A percentile compares a stretch with the other conserved stretches of the same genome.
Conservation (phyloP, 2,329 filamentous ascomycete genomes). For the Fusarium torreyae region DNA sequence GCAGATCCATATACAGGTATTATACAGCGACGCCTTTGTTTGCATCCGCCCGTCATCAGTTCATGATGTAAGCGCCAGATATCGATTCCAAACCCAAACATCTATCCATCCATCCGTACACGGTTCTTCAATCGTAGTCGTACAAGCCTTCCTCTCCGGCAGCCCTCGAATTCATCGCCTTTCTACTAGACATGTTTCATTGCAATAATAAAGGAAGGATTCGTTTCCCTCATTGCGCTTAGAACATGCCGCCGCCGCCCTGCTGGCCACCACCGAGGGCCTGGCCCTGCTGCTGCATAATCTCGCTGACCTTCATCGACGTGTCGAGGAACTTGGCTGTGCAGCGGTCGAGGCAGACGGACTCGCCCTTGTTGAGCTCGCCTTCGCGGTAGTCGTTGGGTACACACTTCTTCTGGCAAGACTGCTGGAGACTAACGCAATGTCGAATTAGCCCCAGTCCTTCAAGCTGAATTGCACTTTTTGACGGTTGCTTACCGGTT, state of each 20-base stretch:
- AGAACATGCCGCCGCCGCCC: constrained; percentile 55
- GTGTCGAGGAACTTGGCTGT: constrained; percentile 99
- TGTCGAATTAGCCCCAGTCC: background rate
- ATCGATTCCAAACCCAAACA: constrained; percentile 39
- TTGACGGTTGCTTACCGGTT: constrained; percentile 78
- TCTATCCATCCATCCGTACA: constrained; percentile 27
- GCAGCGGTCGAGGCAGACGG: constrained; percentile 97
- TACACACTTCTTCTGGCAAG: constrained; percentile 95
- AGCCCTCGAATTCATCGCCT: background rate
- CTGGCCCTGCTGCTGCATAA: constrained; percentile 91
- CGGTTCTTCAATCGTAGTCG: constrained; percentile 35
- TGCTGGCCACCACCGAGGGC: constrained; percentile 67
- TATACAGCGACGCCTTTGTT: constrained; percentile 45
- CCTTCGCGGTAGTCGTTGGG: constrained; percentile 93
- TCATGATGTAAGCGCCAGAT: constrained; percentile 39
- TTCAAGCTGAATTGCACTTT: background rate
- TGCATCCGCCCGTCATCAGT: constrained; percentile 29
- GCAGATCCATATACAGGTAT: constrained; percentile 46
- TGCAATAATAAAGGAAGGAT: background rate
- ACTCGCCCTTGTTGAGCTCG: constrained; percentile 99
- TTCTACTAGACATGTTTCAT: constrained; percentile 12
- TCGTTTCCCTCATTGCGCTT: constrained; percentile 11
- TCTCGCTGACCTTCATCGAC: constrained; percentile 96
- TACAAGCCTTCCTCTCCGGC: constrained; percentile 27
- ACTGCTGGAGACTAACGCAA: constrained; percentile 80